A percentile compares a stretch with the other conserved stretches of the same genome.
Evolutionary conservation across 1,284 basidiomycete species (phyloP).

Genomic region (Cryptococcus sp.): DNA sequence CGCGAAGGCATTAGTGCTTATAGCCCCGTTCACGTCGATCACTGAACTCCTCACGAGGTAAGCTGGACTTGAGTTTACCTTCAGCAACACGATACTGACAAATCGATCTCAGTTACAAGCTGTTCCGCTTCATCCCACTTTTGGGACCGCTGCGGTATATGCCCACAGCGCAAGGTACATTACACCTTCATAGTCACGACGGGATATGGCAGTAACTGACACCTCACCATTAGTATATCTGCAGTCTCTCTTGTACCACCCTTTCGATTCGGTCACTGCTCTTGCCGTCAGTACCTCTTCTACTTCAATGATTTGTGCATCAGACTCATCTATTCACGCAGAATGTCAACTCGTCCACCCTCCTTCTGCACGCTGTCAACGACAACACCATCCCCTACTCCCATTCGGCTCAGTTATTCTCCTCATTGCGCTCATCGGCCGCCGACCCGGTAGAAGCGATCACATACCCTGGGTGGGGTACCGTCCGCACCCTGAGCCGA

Average conservation of each 20-base stretch:
- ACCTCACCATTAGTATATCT: slow-evolving; percentile 26
- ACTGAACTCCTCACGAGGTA: slow-evolving; percentile 41
- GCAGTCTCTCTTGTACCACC: slow-evolving; percentile 25
- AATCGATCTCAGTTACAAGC: slow-evolving; percentile 31
- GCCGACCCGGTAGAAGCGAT: not conserved
- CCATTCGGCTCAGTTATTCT: slow-evolving; percentile 74
- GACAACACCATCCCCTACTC: slow-evolving; percentile 70
- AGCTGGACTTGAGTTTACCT: not conserved
- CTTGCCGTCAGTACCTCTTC: slow-evolving; percentile 25
- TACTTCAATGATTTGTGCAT: not conserved
- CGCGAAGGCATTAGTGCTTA: slow-evolving; percentile 42
- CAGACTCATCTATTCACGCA: slow-evolving; percentile 3
- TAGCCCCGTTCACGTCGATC: slow-evolving; percentile 50
- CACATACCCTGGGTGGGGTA: slow-evolving; percentile 37
- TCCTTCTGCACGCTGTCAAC: slow-evolving; percentile 77
- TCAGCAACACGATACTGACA: not conserved
- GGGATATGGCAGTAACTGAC: not conserved
- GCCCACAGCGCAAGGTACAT: slow-evolving; percentile 32
- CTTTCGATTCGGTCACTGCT: slow-evolving; percentile 38
- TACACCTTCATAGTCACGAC: not conserved
- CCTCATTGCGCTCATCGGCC: slow-evolving; percentile 56
- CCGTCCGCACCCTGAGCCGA: slow-evolving; percentile 16
- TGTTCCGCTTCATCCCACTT: slow-evolving; percentile 44
- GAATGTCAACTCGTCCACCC: slow-evolving; percentile 64
- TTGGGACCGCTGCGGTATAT: slow-evolving; percentile 36